These are phyloP conservation scores for Aspergillus campestris DNA, from an alignment of 495 filamentous ascomycete genomes.

Conservation along the genomic window DNA sequence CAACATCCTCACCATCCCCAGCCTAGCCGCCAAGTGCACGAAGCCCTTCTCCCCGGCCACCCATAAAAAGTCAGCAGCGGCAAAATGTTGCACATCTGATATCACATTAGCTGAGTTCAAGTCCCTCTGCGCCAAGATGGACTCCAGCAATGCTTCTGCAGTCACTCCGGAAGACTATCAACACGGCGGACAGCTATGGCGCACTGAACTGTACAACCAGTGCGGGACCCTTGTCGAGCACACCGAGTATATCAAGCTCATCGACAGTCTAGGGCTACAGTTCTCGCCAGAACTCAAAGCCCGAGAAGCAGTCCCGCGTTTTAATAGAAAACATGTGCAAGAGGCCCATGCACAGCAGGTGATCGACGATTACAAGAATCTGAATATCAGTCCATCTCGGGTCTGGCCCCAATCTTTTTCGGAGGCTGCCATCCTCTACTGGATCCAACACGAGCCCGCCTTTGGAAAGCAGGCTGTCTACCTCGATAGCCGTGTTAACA, in stretches of 20 bases:
- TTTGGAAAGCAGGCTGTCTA: slow-evolving; percentile 51
- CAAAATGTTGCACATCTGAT: slow-evolving; percentile 55
- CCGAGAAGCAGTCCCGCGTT: slow-evolving; percentile 51
- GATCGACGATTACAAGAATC: slow-evolving; percentile 47
- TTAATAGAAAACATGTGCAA: slow-evolving; percentile 50
- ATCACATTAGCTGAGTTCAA: slow-evolving; percentile 53
- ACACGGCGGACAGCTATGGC: slow-evolving; percentile 43
- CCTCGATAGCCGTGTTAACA: slow-evolving; percentile 49
- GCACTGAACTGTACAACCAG: slow-evolving; percentile 50
- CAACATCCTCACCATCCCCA: slow-evolving; percentile 49
- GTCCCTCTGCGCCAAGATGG: slow-evolving; percentile 54
- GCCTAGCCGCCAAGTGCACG: slow-evolving; percentile 53
- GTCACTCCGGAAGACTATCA: slow-evolving; percentile 45
- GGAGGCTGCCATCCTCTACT: slow-evolving; percentile 52
- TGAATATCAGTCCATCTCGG: slow-evolving; percentile 42
- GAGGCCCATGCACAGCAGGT: slow-evolving; percentile 49
- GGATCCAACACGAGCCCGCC: slow-evolving; percentile 46
- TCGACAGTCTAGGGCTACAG: slow-evolving; percentile 41
- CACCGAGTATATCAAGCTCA: slow-evolving; percentile 44
- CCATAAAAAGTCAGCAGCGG: slow-evolving; percentile 31
- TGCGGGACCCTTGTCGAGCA: slow-evolving; percentile 47
- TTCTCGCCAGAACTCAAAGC: slow-evolving; percentile 58
- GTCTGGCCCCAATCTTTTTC: slow-evolving; percentile 54
- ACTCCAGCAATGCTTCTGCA: slow-evolving; percentile 45
- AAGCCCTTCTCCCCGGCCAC: slow-evolving; percentile 46